Evolutionary conservation across 805 yeast species (phyloP).

Genomic region (Lipomyces yamanashiensis): DNA sequence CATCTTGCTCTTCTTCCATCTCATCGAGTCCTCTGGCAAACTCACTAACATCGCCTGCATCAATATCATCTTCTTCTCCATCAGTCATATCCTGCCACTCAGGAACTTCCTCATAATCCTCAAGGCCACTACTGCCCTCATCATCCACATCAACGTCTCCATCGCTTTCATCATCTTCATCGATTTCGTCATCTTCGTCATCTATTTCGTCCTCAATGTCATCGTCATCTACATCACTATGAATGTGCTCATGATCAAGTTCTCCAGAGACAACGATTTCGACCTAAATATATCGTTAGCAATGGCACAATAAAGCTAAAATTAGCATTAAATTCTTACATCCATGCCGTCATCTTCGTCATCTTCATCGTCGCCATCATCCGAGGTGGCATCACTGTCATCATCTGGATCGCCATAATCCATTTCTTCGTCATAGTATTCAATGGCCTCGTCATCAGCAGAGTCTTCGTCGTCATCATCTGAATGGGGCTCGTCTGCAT

Average conservation of each 20-base stretch:
- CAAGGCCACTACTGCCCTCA: slow-evolving; percentile 39
- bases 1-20: slow-evolving; percentile 37
- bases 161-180: slow-evolving; percentile 40
- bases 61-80: slow-evolving; percentile 40
- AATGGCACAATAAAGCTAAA: not conserved
- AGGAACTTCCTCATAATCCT: slow-evolving; percentile 29
- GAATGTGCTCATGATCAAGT: slow-evolving; percentile 41
- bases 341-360: slow-evolving; percentile 41
- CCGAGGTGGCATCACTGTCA: slow-evolving; percentile 9
- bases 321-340: slow-evolving; percentile 29
- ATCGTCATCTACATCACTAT: slow-evolving; percentile 35
- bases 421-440: slow-evolving; percentile 37
- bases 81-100: slow-evolving; percentile 35
- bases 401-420: slow-evolving; percentile 39
- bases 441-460: slow-evolving; percentile 41
- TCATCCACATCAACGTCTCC: slow-evolving; percentile 40
- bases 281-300: slow-evolving; percentile 16
- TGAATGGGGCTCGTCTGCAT: slow-evolving; percentile 46
- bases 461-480: slow-evolving; percentile 44
- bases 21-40: slow-evolving; percentile 34
- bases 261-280: slow-evolving; percentile 41
- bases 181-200: slow-evolving; percentile 43
- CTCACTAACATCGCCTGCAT: slow-evolving; percentile 40
- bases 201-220: slow-evolving; percentile 26
- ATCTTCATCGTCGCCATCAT: slow-evolving; percentile 39